These are phyloP conservation scores for Radiomyces spectabilis DNA, from an alignment of 192 early-diverging fungal species.

Conservation along the genomic window DNA sequence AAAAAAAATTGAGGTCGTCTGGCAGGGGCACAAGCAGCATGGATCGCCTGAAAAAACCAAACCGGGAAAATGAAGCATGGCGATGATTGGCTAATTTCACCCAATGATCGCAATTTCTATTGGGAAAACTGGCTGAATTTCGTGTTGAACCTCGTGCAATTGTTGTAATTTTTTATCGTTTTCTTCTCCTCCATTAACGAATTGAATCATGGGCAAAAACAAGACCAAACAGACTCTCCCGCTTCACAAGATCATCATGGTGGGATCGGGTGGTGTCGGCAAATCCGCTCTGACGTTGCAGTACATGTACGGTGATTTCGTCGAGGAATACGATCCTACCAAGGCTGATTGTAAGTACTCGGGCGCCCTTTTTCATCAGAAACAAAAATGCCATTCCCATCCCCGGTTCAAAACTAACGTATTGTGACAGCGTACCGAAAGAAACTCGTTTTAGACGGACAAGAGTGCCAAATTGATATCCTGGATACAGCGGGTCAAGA, in stretches of 20 bases:
- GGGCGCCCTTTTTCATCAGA: no score
- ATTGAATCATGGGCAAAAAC: conserved; percentile 51
- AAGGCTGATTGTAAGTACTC: conserved; percentile 71
- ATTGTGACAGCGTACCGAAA: conserved; percentile 58
- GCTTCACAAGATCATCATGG: conserved; percentile 88
- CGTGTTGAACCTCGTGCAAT: neutral
- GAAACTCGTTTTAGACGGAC: conserved; percentile 59
- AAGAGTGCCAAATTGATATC: conserved; percentile 80
- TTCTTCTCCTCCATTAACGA: neutral
- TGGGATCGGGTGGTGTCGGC: conserved; percentile 83
- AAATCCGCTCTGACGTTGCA: conserved; percentile 82
- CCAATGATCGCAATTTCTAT: no score
- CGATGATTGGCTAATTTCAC: no score
- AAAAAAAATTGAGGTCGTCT: no score
- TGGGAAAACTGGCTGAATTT: no score
- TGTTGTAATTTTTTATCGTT: neutral
- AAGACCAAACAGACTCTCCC: conserved; percentile 59
- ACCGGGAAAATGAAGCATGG: no score
- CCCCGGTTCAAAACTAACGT: no score
- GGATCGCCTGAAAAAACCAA: no score
- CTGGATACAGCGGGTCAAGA: conserved; percentile 84
- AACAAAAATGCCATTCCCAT: no score
- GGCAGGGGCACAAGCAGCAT: no score
- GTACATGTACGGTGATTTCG: conserved; percentile 88
- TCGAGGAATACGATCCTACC: conserved; percentile 87